These are phyloP conservation scores for Phytophthora lateralis DNA, from an alignment of 352 stramenopile genomes.

Conservation along the genomic window DNA sequence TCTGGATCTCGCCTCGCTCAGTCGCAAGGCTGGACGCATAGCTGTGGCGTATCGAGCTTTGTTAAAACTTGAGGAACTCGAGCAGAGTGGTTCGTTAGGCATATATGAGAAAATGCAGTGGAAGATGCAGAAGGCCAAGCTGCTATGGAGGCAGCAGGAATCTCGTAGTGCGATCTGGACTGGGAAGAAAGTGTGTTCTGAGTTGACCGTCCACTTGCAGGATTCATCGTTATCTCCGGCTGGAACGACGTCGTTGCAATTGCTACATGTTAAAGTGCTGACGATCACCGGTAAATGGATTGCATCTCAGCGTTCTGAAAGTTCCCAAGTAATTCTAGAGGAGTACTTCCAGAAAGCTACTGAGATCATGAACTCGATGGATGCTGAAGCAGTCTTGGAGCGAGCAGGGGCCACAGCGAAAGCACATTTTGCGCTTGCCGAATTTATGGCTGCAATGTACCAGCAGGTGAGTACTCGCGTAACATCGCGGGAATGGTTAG, in stretches of 20 bases:
- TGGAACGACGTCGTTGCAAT: slow-evolving; percentile 38
- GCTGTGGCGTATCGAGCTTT: slow-evolving; percentile 74
- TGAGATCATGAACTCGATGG: slow-evolving; percentile 57
- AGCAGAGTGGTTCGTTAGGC: slow-evolving; percentile 36
- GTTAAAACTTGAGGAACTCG: slow-evolving; percentile 63
- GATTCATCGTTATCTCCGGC: slow-evolving; percentile 17
- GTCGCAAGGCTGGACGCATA: slow-evolving; percentile 67
- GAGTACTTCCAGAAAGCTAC: slow-evolving; percentile 90
- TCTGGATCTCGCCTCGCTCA: slow-evolving; percentile 55
- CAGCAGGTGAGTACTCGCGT: slow-evolving; percentile 87
- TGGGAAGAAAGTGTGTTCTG: slow-evolving; percentile 57
- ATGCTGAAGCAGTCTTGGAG: slow-evolving; percentile 35
- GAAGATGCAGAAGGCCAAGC: slow-evolving; percentile 79
- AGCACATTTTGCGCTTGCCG: slow-evolving; percentile 86
- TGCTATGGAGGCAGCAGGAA: slow-evolving; percentile 82
- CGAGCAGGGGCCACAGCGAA: slow-evolving; percentile 65
- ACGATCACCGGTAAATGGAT: slow-evolving; percentile 93
- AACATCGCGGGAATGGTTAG: slow-evolving; percentile 90
- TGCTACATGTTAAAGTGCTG: slow-evolving; percentile 67
- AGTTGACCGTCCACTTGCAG: slow-evolving; percentile 42
- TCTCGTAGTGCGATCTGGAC: slow-evolving; percentile 75
- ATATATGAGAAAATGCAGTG: slow-evolving; percentile 59
- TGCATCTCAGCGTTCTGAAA: slow-evolving; percentile 91
- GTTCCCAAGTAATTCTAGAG: slow-evolving; percentile 92
- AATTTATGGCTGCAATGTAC: slow-evolving; percentile 93